A percentile compares a stretch with the other conserved stretches of the same genome.
Evolutionary conservation across 75 land plant species (phyloP).

Genomic region (Cupressus sempervirens): DNA sequence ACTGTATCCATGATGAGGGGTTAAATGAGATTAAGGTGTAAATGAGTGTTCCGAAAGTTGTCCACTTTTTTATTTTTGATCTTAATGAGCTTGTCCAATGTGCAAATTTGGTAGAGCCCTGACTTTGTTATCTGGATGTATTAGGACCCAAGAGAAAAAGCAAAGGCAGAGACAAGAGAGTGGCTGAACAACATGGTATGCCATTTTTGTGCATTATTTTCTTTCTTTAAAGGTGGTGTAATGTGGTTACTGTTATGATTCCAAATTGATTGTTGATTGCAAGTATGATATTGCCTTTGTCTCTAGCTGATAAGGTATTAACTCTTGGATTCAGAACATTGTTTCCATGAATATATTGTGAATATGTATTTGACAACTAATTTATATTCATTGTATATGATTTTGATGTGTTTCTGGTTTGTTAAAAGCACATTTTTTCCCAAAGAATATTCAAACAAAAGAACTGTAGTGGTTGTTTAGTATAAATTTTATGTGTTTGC

Average conservation of each 20-base stretch:
- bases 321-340: neutral
- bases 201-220: neutral
- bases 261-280: neutral
- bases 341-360: no score
- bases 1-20: neutral
- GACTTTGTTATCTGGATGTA: conserved; percentile 13
- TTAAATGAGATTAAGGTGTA: neutral
- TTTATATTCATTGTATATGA: neutral
- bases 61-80: neutral
- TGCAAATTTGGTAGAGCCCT: neutral
- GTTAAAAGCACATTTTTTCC: neutral
- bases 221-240: neutral
- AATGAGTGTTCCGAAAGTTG: neutral
- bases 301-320: neutral
- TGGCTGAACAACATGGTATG: conserved; percentile 97
- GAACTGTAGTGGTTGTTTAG: neutral
- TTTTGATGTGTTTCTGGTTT: neutral
- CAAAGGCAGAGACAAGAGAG: conserved; percentile 94
- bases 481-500: neutral
- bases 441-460: no score
- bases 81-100: neutral
- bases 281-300: neutral
- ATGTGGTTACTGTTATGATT: neutral
- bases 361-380: neutral
- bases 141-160: conserved; percentile 97